phyloP scores from a whole-genome alignment of 768 basidiomycete species.

The Leccinum uliginosum region DNA sequence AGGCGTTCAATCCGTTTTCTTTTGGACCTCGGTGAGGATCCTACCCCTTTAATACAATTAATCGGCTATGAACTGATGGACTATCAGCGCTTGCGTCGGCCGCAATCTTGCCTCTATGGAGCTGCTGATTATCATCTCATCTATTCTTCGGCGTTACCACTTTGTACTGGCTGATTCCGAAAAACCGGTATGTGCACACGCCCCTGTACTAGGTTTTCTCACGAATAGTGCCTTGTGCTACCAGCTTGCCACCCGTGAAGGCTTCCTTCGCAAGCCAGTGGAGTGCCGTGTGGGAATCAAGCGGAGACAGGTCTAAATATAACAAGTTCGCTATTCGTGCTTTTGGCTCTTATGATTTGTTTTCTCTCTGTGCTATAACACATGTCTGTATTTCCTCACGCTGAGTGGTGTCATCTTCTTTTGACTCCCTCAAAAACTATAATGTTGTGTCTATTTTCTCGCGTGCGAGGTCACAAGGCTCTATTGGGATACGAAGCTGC shows the following conservation, averaged over 20 bases:
- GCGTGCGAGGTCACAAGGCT: conserved; percentile 1
- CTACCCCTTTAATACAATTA: neutral
- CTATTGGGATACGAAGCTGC: neutral
- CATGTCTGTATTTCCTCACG: neutral
- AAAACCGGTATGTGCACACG: conserved; percentile 42
- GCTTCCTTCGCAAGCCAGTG: conserved; percentile 83
- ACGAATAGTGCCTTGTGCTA: conserved; percentile 1
- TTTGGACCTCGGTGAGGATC: conserved; percentile 63
- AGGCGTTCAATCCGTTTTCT: conserved; percentile 83
- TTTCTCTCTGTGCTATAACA: neutral
- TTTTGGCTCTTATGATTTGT: neutral
- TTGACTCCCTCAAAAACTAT: neutral
- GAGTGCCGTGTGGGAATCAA: conserved; percentile 69
- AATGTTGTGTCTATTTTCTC: conserved; percentile 18
- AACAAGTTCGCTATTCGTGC: neutral
- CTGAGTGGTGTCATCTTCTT: neutral
- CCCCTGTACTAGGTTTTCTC: conserved; percentile 2
- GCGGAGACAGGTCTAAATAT: conserved; percentile 42
- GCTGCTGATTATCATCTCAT: conserved; percentile 75
- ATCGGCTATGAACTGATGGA: conserved; percentile 1
- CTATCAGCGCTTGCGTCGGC: conserved; percentile 72
- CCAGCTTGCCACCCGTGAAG: conserved; percentile 73
- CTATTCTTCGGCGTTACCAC: conserved; percentile 71
- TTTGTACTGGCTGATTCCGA: conserved; percentile 62
- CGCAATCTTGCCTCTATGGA: conserved; percentile 79